Conservation (phyloP, 2,329 filamentous ascomycete species). For the Claviceps paspali region DNA sequence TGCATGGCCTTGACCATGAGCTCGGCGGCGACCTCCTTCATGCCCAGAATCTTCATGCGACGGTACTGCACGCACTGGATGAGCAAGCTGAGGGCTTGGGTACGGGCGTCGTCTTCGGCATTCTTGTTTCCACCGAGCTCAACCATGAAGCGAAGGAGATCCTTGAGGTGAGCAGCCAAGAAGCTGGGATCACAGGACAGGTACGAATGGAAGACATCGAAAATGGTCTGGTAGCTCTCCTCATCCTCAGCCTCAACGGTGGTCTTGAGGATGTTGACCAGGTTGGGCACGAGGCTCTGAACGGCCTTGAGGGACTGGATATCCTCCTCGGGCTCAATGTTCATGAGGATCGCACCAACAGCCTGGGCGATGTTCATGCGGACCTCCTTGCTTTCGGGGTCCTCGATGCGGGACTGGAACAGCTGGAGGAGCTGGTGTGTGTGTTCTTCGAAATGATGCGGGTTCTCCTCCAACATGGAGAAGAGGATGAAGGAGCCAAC, state of each 20-base stretch:
- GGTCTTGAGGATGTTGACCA: slow-evolving; percentile 81
- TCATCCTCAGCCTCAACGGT: slow-evolving; percentile 69
- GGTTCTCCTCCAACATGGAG: slow-evolving; percentile 78
- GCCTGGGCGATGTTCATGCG: slow-evolving; percentile 89
- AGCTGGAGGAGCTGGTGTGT: slow-evolving; percentile 65
- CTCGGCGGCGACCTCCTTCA: slow-evolving; percentile 69
- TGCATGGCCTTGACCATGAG: slow-evolving; percentile 78
- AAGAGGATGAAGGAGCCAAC: slow-evolving; percentile 88
- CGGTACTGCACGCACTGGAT: slow-evolving; percentile 85
- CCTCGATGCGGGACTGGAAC: slow-evolving; percentile 76
- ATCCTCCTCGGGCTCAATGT: slow-evolving; percentile 80
- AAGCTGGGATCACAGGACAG: slow-evolving; percentile 79
- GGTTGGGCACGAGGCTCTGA: slow-evolving; percentile 66
- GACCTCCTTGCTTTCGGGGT: slow-evolving; percentile 81
- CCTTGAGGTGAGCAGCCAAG: slow-evolving; percentile 71
- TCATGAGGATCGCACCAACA: slow-evolving; percentile 72
- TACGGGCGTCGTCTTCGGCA: slow-evolving; percentile 70
- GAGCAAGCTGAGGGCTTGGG: slow-evolving; percentile 84
- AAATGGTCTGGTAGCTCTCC: slow-evolving; percentile 76
- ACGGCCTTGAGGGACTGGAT: slow-evolving; percentile 56
- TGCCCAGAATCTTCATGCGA: slow-evolving; percentile 86
- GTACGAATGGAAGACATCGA: slow-evolving; percentile 94
- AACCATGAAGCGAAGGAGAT: slow-evolving; percentile 88
- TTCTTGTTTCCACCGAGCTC: slow-evolving; percentile 64
- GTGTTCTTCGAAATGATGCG: slow-evolving; percentile 70